A percentile compares a stretch with the other conserved stretches of the same genome.
Conservation (phyloP, 148 eudicot genomes). For the Camellia japonica region DNA sequence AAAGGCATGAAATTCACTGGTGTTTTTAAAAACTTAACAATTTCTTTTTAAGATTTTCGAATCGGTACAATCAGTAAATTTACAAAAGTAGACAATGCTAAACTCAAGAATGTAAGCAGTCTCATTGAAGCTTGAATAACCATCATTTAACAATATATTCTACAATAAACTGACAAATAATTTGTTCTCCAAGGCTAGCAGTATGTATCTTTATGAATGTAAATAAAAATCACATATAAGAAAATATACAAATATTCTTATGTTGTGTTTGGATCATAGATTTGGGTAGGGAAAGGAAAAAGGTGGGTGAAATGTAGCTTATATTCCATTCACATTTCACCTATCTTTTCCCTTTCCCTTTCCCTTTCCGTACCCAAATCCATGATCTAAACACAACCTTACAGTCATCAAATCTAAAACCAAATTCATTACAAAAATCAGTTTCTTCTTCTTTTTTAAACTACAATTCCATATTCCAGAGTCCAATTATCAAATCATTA, state of each 20-base stretch:
- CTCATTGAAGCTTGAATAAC: not conserved
- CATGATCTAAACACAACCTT: too few species aligned
- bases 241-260: not conserved
- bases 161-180: not conserved
- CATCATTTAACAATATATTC: not conserved
- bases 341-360: too few species aligned
- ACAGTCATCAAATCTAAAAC: not conserved
- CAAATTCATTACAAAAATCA: not conserved
- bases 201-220: not conserved
- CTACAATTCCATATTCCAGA: not conserved
- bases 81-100: too few species aligned
- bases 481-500: not conserved
- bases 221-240: not conserved
- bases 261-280: too few species aligned
- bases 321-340: too few species aligned
- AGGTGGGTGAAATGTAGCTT: too few species aligned
- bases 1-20: not conserved
- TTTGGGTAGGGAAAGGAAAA: too few species aligned
- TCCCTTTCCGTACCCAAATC: too few species aligned
- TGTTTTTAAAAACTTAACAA: not conserved
- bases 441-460: not conserved
- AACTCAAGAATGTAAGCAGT: not conserved
- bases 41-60: not conserved
- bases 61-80: not conserved
- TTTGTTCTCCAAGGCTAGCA: not conserved